phyloP scores from a whole-genome alignment of 75 land plant species.

The Pinus tabuliformis region DNA sequence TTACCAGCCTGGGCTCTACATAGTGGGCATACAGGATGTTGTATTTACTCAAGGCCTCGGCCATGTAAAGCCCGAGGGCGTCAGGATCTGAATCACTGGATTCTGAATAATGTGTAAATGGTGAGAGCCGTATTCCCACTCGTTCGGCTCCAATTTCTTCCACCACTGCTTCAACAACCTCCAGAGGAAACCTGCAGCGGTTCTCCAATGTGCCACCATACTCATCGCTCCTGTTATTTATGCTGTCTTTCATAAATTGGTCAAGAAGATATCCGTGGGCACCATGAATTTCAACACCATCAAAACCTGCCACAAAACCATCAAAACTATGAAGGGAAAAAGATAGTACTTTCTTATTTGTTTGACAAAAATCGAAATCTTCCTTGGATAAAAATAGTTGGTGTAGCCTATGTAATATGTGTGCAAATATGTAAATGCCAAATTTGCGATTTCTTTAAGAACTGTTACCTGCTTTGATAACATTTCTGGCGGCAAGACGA shows the following conservation, averaged over 20 bases:
- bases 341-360: too few relatives aligned
- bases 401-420: too few relatives aligned
- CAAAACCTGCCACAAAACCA: conserved; percentile 24
- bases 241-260: conserved; percentile 32
- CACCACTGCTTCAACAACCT: conserved; percentile 25
- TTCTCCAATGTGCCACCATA: conserved; percentile 35
- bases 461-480: conserved; percentile 62
- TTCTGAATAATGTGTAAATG: conserved; percentile 15
- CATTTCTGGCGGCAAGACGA: conserved; percentile 75
- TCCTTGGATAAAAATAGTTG: too few relatives aligned
- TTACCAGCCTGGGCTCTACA: conserved; percentile 17
- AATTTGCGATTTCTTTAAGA: too few relatives aligned
- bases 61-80: conserved; percentile 32
- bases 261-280: conserved; percentile 34
- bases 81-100: conserved; percentile 32
- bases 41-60: conserved; percentile 14
- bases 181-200: conserved; percentile 27
- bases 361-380: too few relatives aligned
- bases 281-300: conserved; percentile 42
- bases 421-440: too few relatives aligned
- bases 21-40: conserved; percentile 26
- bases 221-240: conserved; percentile 24
- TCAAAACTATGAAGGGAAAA: too few relatives aligned
- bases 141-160: conserved; percentile 34
- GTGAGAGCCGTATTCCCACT: conserved; percentile 39